These are phyloP conservation scores for Vachellia pachyceras DNA, from an alignment of 306 rosid genomes.

Conservation along the genomic window DNA sequence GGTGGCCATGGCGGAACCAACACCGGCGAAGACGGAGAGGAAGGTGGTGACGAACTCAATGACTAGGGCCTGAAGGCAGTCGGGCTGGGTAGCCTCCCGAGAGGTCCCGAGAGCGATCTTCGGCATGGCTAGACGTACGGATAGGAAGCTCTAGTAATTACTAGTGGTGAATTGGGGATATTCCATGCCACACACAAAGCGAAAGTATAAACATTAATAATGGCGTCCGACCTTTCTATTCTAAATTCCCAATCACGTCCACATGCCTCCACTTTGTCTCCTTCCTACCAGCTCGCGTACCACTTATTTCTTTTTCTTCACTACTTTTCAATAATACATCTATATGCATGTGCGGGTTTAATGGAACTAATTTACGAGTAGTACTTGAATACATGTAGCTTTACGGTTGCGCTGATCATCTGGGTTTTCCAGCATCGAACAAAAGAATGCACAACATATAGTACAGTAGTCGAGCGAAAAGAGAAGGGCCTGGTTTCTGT, in stretches of 20 bases:
- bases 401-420: not conserved
- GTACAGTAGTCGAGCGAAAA: too few species aligned
- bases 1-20: slow-evolving; percentile 75
- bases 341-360: not conserved
- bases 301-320: not conserved
- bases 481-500: too few species aligned
- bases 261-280: not conserved
- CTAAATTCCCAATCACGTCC: not conserved
- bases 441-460: too few species aligned
- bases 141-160: not conserved
- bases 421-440: not conserved
- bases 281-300: not conserved
- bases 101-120: slow-evolving; percentile 70
- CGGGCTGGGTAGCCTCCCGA: slow-evolving; percentile 67
- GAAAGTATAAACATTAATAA: not conserved
- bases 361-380: not conserved
- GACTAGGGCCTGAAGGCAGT: slow-evolving; percentile 72
- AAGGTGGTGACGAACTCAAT: slow-evolving; percentile 87
- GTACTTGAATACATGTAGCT: not conserved
- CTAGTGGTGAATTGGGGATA: not conserved
- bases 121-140: slow-evolving; percentile 50
- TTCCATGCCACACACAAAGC: not conserved
- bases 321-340: not conserved
- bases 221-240: not conserved
- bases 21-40: slow-evolving; percentile 84